Evolutionary conservation across 768 basidiomycete genomes (phyloP).

Genomic region (Dioszegia hungarica): DNA sequence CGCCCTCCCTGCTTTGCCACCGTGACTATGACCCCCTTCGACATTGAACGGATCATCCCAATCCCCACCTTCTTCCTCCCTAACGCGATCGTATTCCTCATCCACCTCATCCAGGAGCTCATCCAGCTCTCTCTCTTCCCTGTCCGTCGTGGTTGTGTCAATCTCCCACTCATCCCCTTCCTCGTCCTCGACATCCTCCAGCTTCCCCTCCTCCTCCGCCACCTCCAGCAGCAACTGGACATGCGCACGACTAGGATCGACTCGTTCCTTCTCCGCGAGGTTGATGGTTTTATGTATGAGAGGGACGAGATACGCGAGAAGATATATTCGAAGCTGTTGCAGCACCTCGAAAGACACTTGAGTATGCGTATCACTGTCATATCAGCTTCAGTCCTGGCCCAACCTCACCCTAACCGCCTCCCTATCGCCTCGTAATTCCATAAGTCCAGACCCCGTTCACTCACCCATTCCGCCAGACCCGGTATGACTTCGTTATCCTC

Average conservation of each 20-base stretch:
- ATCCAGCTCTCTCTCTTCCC: constrained; percentile 7
- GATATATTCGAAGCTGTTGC: neutral
- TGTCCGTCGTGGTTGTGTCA: neutral
- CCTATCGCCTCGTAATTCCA: neutral
- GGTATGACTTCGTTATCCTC: neutral
- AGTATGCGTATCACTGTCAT: neutral
- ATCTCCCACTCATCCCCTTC: neutral
- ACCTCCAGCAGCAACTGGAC: neutral
- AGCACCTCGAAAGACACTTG: constrained; percentile 1
- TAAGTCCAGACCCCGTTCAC: neutral
- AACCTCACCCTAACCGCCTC: neutral
- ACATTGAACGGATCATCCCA: neutral
- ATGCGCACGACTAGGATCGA: neutral
- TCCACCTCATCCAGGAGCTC: constrained; percentile 5
- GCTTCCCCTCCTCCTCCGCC: neutral
- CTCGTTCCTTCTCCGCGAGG: neutral
- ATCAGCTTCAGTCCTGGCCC: neutral
- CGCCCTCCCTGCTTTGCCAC: no score
- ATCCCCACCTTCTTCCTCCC: neutral
- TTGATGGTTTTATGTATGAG: neutral
- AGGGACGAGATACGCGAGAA: constrained; percentile 1
- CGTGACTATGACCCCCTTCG: no score
- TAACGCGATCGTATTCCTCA: neutral
- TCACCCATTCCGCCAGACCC: constrained; percentile 1
- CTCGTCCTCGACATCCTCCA: neutral